A percentile compares a stretch with the other conserved stretches of the same genome.
These are phyloP conservation scores for Beauveria sp. DNA, from an alignment of 2,329 filamentous ascomycete species.

Conservation along the genomic window DNA sequence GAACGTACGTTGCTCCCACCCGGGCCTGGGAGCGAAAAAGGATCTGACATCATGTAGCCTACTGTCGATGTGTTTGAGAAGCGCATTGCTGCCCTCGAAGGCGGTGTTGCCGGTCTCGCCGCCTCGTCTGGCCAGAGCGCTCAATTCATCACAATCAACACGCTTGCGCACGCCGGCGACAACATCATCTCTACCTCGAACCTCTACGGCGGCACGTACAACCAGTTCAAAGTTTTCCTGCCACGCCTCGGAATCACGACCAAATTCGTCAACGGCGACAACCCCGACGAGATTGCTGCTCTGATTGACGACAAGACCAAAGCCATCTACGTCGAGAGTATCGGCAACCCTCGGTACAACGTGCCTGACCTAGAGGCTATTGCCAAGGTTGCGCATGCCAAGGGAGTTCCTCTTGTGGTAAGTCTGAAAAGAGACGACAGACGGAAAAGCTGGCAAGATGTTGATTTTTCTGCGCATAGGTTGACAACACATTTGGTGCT, in stretches of 20 bases:
- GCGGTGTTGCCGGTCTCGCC: conserved; percentile 78
- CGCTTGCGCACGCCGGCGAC: conserved; percentile 80
- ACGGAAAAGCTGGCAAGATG: neutral
- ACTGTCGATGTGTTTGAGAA: conserved; percentile 96
- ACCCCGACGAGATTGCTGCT: conserved; percentile 67
- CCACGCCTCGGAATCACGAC: conserved; percentile 80
- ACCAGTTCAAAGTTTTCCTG: conserved; percentile 89
- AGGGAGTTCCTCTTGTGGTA: conserved; percentile 58
- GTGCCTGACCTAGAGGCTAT: conserved; percentile 86
- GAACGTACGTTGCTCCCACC: conserved; percentile 55
- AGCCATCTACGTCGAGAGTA: conserved; percentile 84
- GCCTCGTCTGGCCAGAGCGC: conserved; percentile 82
- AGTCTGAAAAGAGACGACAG: conserved; percentile 18
- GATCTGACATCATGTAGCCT: conserved; percentile 45
- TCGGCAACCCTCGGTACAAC: conserved; percentile 91
- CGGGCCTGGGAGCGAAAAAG: neutral
- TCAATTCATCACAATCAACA: conserved; percentile 81
- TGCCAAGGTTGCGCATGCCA: conserved; percentile 65
- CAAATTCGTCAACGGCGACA: conserved; percentile 81
- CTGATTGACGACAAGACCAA: conserved; percentile 91
- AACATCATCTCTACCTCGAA: conserved; percentile 90
- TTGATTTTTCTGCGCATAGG: conserved; percentile 31
- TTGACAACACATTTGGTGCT: conserved; percentile 93
- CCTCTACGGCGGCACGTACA: conserved; percentile 92
- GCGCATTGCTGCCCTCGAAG: conserved; percentile 90